Percentiles rank a stretch among this genome's conserved stretches.
Conservation (phyloP, 148 eudicot genomes). For the Vaccinium myrtillus region DNA sequence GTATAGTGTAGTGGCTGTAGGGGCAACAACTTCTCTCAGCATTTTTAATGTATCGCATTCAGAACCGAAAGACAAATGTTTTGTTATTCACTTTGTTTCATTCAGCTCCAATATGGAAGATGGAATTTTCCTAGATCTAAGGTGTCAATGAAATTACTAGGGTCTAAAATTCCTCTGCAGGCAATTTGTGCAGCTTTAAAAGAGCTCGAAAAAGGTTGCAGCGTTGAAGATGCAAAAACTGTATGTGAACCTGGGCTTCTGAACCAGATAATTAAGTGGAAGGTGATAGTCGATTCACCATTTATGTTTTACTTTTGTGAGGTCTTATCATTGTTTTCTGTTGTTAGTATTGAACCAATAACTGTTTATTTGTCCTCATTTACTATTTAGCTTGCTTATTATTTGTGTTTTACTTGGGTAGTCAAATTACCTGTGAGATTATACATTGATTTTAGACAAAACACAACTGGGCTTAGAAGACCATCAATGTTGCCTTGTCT, state of each 20-base stretch:
- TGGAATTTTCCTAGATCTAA: not conserved
- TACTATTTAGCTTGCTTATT: not conserved
- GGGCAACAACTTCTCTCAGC: not conserved
- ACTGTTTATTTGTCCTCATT: not conserved
- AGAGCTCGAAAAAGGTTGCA: slow-evolving; percentile 62
- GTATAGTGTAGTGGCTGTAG: not conserved
- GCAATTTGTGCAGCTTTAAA: slow-evolving; percentile 63
- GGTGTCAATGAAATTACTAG: slow-evolving; percentile 4
- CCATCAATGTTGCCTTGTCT: not conserved
- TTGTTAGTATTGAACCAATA: not conserved
- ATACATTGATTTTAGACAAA: not conserved
- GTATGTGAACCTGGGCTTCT: slow-evolving; percentile 68
- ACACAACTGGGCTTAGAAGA: not conserved
- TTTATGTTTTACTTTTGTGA: not conserved
- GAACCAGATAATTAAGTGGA: slow-evolving; percentile 60
- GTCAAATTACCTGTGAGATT: not conserved
- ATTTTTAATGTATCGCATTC: not conserved
- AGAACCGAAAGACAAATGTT: not conserved
- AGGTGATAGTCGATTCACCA: slow-evolving; percentile 40
- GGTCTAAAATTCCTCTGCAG: slow-evolving; percentile 36
- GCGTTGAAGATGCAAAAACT: slow-evolving; percentile 61
- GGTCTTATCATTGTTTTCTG: not conserved
- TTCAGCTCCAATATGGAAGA: not conserved
- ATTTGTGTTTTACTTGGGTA: not conserved
- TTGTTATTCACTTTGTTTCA: not conserved